phyloP scores from a whole-genome alignment of 495 filamentous ascomycete species.

The Cudoniella acicularis region DNA sequence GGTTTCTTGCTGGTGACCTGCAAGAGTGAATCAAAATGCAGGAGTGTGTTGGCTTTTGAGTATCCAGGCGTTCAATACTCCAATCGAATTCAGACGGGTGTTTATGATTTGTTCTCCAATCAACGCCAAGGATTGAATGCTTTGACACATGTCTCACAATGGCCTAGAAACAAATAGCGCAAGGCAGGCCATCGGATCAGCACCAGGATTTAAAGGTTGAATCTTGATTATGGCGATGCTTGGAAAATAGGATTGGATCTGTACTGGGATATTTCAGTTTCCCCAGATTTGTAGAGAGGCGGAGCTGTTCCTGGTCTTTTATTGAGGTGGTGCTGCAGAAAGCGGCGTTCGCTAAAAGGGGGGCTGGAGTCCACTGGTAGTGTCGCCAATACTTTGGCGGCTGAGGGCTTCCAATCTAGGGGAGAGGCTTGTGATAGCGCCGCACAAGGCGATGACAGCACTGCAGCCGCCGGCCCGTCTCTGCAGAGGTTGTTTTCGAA shows the following conservation, averaged over 20 bases:
- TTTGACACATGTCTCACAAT: not conserved
- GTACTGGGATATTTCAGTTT: not conserved
- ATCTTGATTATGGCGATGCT: not conserved
- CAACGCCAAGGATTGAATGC: not conserved
- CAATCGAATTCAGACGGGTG: not conserved
- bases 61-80: not conserved
- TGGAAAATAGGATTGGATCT: not conserved
- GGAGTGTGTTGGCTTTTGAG: not conserved
- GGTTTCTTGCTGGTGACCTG: not conserved
- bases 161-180: not conserved
- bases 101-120: not conserved
- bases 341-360: not conserved
- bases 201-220: not conserved
- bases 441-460: not conserved
- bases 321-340: not conserved
- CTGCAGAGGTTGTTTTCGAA: not conserved
- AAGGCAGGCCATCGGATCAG: not conserved
- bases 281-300: not conserved
- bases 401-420: not conserved
- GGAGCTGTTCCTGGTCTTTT: not conserved
- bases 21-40: not conserved
- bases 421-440: not conserved
- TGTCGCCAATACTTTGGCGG: not conserved
- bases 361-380: not conserved
- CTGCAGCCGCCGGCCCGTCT: not conserved